Evolutionary conservation across 164 flowering plant genomes (phyloP).

Genomic region (Vitis cinerea): DNA sequence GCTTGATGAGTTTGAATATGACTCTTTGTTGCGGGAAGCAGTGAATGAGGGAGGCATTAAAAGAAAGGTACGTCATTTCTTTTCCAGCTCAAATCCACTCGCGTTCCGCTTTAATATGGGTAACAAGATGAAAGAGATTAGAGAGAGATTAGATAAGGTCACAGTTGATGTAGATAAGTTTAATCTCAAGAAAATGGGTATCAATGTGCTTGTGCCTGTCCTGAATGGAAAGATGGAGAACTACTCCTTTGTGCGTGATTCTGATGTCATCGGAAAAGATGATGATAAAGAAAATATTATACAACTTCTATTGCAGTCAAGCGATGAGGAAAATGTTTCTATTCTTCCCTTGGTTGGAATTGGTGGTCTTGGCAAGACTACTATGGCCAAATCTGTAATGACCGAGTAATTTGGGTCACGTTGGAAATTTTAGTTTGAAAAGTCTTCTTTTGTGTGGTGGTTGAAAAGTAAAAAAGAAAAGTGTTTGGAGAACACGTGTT

Average conservation of each 20-base stretch:
- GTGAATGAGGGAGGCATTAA: not conserved
- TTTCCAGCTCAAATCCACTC: not conserved
- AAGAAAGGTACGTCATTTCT: not conserved
- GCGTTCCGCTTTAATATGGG: too few species aligned
- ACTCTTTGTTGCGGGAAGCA: not conserved
- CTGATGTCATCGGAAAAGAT: constrained; percentile 2
- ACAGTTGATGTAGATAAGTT: too few species aligned
- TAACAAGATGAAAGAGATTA: too few species aligned
- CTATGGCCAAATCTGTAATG: not conserved
- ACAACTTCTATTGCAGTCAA: not conserved
- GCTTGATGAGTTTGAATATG: not conserved
- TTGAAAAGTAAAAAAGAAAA: too few species aligned
- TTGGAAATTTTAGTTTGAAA: too few species aligned
- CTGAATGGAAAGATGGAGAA: not conserved
- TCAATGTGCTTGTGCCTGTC: too few species aligned
- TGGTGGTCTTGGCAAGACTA: not conserved
- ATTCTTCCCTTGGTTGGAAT: not conserved
- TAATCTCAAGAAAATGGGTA: not conserved
- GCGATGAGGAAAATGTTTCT: not conserved
- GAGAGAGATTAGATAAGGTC: too few species aligned
- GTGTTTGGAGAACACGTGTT: too few species aligned
- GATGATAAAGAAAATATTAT: not conserved
- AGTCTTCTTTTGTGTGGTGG: too few species aligned
- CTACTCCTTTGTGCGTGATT: not conserved
- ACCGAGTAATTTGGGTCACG: too few species aligned